phyloP scores from a whole-genome alignment of 208 protist genomes.

The Leishmania gerbilli region DNA sequence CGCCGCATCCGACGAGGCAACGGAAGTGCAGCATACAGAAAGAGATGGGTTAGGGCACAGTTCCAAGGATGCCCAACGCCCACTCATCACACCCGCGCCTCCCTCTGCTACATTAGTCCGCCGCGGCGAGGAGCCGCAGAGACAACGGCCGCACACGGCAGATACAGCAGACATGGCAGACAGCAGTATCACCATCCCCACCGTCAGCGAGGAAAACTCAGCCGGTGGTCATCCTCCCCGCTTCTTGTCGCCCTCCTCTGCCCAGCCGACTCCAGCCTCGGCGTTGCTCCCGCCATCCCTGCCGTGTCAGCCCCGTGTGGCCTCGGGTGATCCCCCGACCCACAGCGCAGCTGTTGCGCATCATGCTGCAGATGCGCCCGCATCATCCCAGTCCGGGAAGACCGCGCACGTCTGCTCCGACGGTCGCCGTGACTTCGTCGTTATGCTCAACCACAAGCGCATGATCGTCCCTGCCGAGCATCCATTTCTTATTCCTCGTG shows the following conservation, averaged over 20 bases:
- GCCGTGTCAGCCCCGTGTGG: background rate
- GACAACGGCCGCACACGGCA: background rate
- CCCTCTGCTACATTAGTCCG: background rate
- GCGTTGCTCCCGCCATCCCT: background rate
- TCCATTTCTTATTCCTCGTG: slow-evolving; percentile 16
- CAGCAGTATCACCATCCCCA: background rate
- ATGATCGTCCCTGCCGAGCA: slow-evolving; percentile 3
- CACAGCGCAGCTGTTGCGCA: background rate
- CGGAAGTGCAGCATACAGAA: background rate
- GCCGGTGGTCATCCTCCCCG: background rate
- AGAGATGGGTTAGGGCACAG: background rate
- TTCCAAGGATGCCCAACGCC: background rate
- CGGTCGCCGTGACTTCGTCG: background rate
- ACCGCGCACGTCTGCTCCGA: background rate
- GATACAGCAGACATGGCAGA: background rate
- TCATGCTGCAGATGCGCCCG: background rate
- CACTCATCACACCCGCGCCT: background rate
- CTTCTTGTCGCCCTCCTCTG: background rate
- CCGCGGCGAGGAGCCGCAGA: background rate
- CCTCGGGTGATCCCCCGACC: background rate
- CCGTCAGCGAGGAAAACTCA: background rate
- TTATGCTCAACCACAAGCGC: slow-evolving; percentile 30
- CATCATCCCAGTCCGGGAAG: background rate
- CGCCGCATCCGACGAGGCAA: background rate
- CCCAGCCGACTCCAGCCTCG: background rate